A percentile compares a stretch with the other conserved stretches of the same genome.
Evolutionary conservation across 176 grass and related monocot species (phyloP).

Genomic region (barley (Hordeum vulgare)): DNA sequence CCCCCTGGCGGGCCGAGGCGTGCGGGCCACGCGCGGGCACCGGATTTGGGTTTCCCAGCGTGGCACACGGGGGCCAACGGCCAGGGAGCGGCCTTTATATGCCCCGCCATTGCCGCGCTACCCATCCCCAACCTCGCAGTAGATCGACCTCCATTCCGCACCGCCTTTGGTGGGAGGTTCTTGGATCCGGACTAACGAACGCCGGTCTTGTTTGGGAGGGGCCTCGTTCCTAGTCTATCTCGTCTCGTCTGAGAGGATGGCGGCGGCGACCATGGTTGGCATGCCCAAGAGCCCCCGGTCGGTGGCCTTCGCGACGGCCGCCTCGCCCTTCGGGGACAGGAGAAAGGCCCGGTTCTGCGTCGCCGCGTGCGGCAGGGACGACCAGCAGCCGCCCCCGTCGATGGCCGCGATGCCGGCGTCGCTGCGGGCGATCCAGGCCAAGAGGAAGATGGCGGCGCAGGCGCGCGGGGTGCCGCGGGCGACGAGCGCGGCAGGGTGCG

Average conservation of each 20-base stretch:
- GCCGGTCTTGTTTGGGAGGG: background rate
- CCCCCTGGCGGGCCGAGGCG: background rate
- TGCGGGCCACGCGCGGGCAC: conserved; percentile 14
- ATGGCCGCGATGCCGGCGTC: conserved; percentile 36
- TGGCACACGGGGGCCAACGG: background rate
- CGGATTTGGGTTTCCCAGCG: background rate
- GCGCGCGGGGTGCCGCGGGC: conserved; percentile 32
- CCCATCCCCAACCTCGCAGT: conserved; percentile 2
- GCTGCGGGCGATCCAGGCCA: conserved; percentile 35
- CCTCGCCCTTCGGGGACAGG: background rate
- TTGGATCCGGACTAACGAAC: background rate
- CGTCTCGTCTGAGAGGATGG: conserved; percentile 21
- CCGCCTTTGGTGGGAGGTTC: conserved; percentile 21
- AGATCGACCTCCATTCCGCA: background rate
- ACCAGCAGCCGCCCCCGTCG: conserved; percentile 11
- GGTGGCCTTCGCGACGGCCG: background rate
- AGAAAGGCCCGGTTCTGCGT: background rate
- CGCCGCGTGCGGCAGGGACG: conserved; percentile 18
- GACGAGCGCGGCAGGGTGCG: conserved; percentile 34
- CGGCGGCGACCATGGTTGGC: conserved; percentile 26
- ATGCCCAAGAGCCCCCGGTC: conserved; percentile 20
- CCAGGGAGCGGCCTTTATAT: conserved; percentile 25
- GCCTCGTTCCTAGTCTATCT: background rate
- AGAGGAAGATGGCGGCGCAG: conserved; percentile 30
- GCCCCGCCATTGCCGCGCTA: conserved; percentile 27